Evolutionary conservation across 208 protist species (phyloP), one percentile per base, ranked within the genome.

Genomic region (Crithidia acanthocephali): DNA sequence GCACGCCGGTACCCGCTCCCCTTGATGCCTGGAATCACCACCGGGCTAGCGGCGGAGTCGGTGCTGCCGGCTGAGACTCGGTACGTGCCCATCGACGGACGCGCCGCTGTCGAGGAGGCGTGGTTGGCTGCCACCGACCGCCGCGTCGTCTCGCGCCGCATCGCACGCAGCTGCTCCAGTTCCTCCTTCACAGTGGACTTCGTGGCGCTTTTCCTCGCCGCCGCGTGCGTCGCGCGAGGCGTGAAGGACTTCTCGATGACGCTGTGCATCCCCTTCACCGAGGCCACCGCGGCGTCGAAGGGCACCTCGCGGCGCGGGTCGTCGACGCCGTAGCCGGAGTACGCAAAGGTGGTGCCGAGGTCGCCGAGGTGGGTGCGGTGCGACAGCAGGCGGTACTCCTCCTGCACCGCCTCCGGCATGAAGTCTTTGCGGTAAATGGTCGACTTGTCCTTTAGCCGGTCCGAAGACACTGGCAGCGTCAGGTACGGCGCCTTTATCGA

Each of bases 401-500:
- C 51, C 18, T 28, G 3, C 2, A 25, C 42, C 7, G 78, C 77
- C 27, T 80, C 51, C 7, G 84, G 74, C 60, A 89, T 84, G 63
- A 80, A 90, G 28, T 84, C 73, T 60, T 73, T 74, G 22, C 91
- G 85, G 72, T 95, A 95, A 25, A 89, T 62, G 5, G 91, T 93
- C 22, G 76, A 48, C 16, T 70, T 72, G 37, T 87, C 69, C 37
- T 75, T 81, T 25, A 72, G 82, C 13, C 48, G 72, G 27, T 77
- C 69, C 8, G 64, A 83, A 44, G 83, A 87, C 23, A 74, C 67
- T 23, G 87, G 87, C 51, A 86, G 72, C 2, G 91, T 92, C 35
- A 95, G 76, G 71, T 85, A 95, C 11, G 91, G 91, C 63, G 84
- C 63, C 62, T 86, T 81, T 76, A 85, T 87, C 25, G 88, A 80